phyloP scores from a whole-genome alignment of 805 yeast genomes.

The Wickerhamomyces queroliae region DNA sequence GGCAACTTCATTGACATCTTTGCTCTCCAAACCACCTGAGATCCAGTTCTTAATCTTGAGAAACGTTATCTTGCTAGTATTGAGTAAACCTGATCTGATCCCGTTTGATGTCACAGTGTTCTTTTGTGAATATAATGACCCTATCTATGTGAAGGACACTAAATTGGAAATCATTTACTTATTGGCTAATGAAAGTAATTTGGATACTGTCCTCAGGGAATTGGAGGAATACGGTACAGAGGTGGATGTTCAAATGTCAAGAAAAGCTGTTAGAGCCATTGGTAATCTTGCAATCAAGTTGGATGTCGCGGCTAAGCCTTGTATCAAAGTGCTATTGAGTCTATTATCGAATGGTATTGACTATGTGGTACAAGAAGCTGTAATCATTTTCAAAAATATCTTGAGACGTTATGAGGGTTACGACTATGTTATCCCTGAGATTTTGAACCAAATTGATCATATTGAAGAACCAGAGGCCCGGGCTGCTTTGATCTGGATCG shows the following conservation, averaged over 20 bases:
- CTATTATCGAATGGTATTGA: constrained; percentile 61
- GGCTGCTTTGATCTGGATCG: constrained; percentile 75
- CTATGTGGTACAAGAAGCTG: constrained; percentile 74
- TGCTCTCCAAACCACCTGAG: constrained; percentile 74
- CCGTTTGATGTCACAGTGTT: constrained; percentile 70
- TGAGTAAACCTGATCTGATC: constrained; percentile 57
- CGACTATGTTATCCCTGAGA: constrained; percentile 33
- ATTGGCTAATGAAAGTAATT: constrained; percentile 61
- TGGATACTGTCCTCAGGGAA: constrained; percentile 61
- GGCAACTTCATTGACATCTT: constrained; percentile 61
- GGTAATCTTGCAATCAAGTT: constrained; percentile 85
- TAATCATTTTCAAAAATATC: constrained; percentile 70
- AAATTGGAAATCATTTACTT: constrained; percentile 82
- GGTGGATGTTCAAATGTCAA: constrained; percentile 77
- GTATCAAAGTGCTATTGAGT: constrained; percentile 57
- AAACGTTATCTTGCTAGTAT: constrained; percentile 68
- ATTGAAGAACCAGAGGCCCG: constrained; percentile 77
- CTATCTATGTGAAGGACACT: constrained; percentile 83
- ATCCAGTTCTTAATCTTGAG: constrained; percentile 77
- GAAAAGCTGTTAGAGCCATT: constrained; percentile 83
- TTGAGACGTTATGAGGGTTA: constrained; percentile 69
- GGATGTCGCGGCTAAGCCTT: constrained; percentile 51
- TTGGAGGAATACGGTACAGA: constrained; percentile 84
- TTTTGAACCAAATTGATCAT: constrained; percentile 39
- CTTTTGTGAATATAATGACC: constrained; percentile 80